A percentile compares a stretch with the other conserved stretches of the same genome.
These are phyloP conservation scores for Bombardia bombarda DNA, from an alignment of 495 filamentous ascomycete species.

Conservation along the genomic window DNA sequence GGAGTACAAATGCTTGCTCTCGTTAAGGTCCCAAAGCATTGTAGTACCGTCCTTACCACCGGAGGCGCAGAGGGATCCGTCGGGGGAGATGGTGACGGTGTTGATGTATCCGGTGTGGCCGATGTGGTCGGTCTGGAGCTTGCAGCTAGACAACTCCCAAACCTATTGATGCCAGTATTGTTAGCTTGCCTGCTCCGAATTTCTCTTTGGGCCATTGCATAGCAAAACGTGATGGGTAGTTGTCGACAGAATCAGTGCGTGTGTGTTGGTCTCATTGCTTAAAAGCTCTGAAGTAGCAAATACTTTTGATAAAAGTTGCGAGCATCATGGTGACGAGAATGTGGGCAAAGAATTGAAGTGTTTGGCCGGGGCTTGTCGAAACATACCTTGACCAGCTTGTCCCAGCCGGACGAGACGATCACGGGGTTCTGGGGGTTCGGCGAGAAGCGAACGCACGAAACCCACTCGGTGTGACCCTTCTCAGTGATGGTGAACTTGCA, in stretches of 20 bases:
- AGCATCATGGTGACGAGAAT: constrained; percentile 64
- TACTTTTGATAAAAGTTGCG: constrained; percentile 71
- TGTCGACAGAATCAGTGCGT: constrained; percentile 64
- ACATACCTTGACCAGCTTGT: constrained; percentile 99
- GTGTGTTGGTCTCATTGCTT: constrained; percentile 98
- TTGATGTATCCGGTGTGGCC: constrained; percentile 99
- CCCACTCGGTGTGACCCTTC: constrained; percentile 99
- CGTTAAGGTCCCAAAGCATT: constrained; percentile 99
- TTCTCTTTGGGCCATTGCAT: neutral
- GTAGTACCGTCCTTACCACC: constrained; percentile 99
- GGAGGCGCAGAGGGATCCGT: constrained; percentile 98
- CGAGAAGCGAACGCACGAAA: constrained; percentile 98
- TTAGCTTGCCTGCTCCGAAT: constrained; percentile 5
- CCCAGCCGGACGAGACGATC: constrained; percentile 97
- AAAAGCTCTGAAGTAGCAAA: constrained; percentile 99
- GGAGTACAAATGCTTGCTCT: constrained; percentile 99
- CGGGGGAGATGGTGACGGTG: constrained; percentile 99
- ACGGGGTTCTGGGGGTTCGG: constrained; percentile 99
- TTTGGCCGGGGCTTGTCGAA: too few relatives aligned
- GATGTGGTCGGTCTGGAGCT: constrained; percentile 99
- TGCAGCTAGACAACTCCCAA: constrained; percentile 98
- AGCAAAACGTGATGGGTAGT: constrained; percentile 12
- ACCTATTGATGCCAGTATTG: constrained; percentile 61
- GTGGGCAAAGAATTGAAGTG: too few relatives aligned
- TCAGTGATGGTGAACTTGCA: constrained; percentile 99